phyloP scores from a whole-genome alignment of 1,284 basidiomycete species.

The Gymnopus androsaceus region DNA sequence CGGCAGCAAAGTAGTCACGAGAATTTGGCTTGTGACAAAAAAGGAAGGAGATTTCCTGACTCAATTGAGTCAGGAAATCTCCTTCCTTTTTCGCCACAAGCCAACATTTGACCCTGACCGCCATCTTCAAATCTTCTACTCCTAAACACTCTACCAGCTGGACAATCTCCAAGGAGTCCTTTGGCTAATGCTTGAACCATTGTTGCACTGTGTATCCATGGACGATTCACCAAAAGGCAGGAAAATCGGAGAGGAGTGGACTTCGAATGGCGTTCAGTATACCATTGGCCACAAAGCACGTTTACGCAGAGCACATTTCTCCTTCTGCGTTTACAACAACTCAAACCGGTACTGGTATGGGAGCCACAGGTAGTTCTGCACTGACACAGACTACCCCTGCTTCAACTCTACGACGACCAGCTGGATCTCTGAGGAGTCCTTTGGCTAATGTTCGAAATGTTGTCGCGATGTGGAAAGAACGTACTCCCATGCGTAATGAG shows the following conservation, averaged over 20 bases:
- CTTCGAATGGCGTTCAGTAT: too few relatives aligned
- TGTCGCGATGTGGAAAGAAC: slow-evolving; percentile 78
- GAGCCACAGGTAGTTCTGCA: slow-evolving; percentile 33
- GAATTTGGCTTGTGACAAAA: too few relatives aligned
- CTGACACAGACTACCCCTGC: slow-evolving; percentile 28
- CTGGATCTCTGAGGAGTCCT: slow-evolving; percentile 62
- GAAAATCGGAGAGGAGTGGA: too few relatives aligned
- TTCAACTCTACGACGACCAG: slow-evolving; percentile 50
- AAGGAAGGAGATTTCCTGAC: too few relatives aligned
- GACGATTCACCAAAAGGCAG: too few relatives aligned
- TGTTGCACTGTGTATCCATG: slow-evolving; percentile 77
- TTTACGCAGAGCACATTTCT: slow-evolving; percentile 11
- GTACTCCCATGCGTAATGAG: slow-evolving; percentile 44
- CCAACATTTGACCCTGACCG: too few relatives aligned
- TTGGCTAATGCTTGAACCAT: slow-evolving; percentile 75
- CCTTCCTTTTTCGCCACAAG: too few relatives aligned
- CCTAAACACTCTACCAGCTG: too few relatives aligned
- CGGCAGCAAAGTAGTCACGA: too few relatives aligned
- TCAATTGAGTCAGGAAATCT: too few relatives aligned
- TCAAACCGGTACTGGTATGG: slow-evolving; percentile 35
- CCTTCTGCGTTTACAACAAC: slow-evolving; percentile 16
- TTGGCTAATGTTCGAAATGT: slow-evolving; percentile 75
- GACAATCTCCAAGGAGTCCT: slow-evolving; percentile 65
- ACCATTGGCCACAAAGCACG: too few relatives aligned
- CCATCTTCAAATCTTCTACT: too few relatives aligned